Evolutionary conservation across 345 rosid genomes (phyloP).

Genomic region (Moricandia moricandioides): DNA sequence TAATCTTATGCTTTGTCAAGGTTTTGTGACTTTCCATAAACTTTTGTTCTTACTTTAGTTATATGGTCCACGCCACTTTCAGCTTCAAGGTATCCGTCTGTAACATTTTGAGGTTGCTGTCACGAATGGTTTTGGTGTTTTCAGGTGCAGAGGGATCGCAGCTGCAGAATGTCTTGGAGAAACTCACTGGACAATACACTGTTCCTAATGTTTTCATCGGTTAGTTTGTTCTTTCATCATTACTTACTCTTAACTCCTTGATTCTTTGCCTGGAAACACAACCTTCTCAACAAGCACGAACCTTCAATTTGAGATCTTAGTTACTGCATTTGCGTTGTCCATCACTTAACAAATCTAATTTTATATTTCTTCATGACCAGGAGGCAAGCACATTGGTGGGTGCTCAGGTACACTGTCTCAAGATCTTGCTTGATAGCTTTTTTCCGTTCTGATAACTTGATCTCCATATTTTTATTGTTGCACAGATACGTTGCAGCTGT

Average conservation of each 20-base stretch:
- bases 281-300: too few species aligned
- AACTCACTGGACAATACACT: slow-evolving; percentile 84
- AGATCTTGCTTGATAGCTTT: not conserved
- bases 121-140: slow-evolving; percentile 13
- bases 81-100: slow-evolving; percentile 4
- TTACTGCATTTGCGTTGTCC: not conserved
- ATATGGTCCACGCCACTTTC: too few species aligned
- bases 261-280: too few species aligned
- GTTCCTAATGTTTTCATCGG: slow-evolving; percentile 98
- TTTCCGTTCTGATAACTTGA: slow-evolving; percentile 4
- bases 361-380: slow-evolving; percentile 42
- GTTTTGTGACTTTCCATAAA: not conserved
- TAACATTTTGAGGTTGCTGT: not conserved
- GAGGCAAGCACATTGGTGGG: slow-evolving; percentile 94
- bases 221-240: slow-evolving; percentile 7
- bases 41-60: too few species aligned
- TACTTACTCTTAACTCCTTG: too few species aligned
- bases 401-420: slow-evolving; percentile 67
- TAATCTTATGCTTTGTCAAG: not conserved
- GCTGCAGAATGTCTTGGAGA: slow-evolving; percentile 73
- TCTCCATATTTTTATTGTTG: slow-evolving; percentile 21
- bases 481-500: slow-evolving; percentile 73
- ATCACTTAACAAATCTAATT: slow-evolving; percentile 1
- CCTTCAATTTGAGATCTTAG: not conserved
- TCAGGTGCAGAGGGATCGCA: slow-evolving; percentile 82